Evolutionary conservation across 192 early-diverging fungal species (phyloP), one percentile per base, ranked within the genome.

Genomic region (Pilaira anomala): DNA sequence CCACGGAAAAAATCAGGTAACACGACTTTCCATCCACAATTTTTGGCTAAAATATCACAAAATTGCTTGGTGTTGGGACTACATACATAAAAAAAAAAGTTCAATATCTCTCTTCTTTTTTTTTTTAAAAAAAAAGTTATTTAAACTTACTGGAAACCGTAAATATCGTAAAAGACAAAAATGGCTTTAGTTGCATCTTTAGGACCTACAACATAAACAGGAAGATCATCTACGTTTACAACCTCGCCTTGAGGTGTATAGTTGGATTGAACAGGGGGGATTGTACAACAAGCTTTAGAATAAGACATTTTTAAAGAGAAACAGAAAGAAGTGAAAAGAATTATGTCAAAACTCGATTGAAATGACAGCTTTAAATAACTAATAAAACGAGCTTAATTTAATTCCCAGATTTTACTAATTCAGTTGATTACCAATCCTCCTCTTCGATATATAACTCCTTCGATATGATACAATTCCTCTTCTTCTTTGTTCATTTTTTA

Each of bases 161-260:
- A 91, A 55, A 91, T 76, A 56, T 91, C 89, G 57, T 89, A 89
- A 69, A 84, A 80, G 64, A 82, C 71, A 3, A 91, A 44, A 56
- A 91, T 59, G n/a, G 76, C 85, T 12, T 83, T 81, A 77, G 83
- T 79, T 26, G 87, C 72, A 28, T 72, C 69, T 67, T 60, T 58
- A 14, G 67, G 62, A 13, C 73, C 73, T 49, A 62, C 63, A 18
- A 39, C 49, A 24, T 74, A 74, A 33, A 69, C 63, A 18, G 53
- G 39, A 33, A 74, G 22, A 18, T 69, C 67, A 26, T 51, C 73
- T 25, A 69, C n/a, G 14, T 60, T 62, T 1, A 56, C 62, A 16
- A 62, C 36, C 22, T 36, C 29, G 28, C 73, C 73, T 36, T 57
- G 39, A 30, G 73, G 50, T n/a, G 48, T 26, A 49, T 74, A 74